Evolutionary conservation across 331 rosid species (phyloP), one percentile per base, ranked within the genome.

Genomic region (Ulmus americana): DNA sequence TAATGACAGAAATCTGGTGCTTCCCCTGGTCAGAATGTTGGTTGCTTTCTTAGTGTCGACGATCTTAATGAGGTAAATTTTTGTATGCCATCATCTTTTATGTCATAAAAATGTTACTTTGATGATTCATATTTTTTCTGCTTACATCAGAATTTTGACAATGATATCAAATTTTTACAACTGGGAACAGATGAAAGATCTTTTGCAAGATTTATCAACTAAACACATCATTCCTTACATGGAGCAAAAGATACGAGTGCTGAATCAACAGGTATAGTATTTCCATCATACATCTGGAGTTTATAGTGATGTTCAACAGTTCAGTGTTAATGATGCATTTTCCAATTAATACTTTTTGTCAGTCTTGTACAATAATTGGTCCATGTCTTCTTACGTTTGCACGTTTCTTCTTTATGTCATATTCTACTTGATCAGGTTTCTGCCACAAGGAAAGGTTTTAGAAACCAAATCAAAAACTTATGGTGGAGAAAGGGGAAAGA

Each of bases 401-500:
- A 49, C 16, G 8, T 55, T 43, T 61, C 58, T 47, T 61, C 48
- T 50, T 72, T 68, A 22, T 73, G 55, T 79, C 46, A 73, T 44
- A 42, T 65, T 70, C 51, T 63, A 15, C 65, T 63, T 41, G 39
- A 59, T 61, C 84, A 94, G 99, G 97, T 94, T 76, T 77, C 97
- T 62, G 95, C 97, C 38, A 81, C 97, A 20, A 86, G 99, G 68
- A 94, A 87, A 76, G 99, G 99, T 73, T 82, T 94, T 64, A 85
- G 71, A 78, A 94, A 94, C 82, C 99, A 94, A 82, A 76, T 94
- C 43, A 94, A 94, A 79, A 94, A 84, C 77, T 76, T 94, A 76
- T 94, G 99, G 99, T 94, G 99, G 99, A 87, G 99, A 73, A 94
- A 94, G 82, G 99, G 99, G 78, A 94, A 94, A 84, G 99, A 90